Evolutionary conservation across 306 rosid species (phyloP), one percentile per base, ranked within the genome.

Genomic region (Sophora flavescens): DNA sequence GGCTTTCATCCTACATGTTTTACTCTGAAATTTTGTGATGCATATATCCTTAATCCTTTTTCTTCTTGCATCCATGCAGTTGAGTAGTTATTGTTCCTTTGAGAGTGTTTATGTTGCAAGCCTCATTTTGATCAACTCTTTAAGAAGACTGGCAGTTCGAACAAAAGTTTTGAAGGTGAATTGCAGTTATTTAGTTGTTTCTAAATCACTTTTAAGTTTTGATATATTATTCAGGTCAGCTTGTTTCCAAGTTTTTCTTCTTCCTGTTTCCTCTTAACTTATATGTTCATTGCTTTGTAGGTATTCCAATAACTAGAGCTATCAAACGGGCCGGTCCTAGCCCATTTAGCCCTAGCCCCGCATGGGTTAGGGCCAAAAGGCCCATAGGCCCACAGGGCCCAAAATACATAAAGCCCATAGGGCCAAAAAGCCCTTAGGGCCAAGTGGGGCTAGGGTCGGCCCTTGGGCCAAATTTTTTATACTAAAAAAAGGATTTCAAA

Each of bases 81-180:
- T 95, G 72, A 83, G 96, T 77, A 93, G 92, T 50, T 95, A 86
- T 82, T 83, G 90, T 68, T 95, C 97, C 51, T 90, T 90, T 60
- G 97, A 95, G 85, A 93, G 99, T 32, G 92, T 92, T 54, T 92
- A 22, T 95, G 92, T 61, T 95, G 97, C 72, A 95, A 95, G 85
- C 99, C 99, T 83, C 97, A 95, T 88, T 95, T 86, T 78, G 91
- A 89, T 81, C 97, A 95, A 85, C 93, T 95, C 50, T 84, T 90
- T 35, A 95, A 92, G 89, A 88, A 74, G 91, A 95, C 97, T 4
- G 99, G 99, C 32, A 92, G 96, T 87, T 95, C 92, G 87, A 90
- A 95, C 59, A 95, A 92, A 79, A 95, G 97, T 82, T 95, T 95
- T 76, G 97, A 95, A 90, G 96, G 97, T 92, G 63, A 69, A 54